Evolutionary conservation across 2,329 filamentous ascomycete genomes (phyloP).

Genomic region (Talaromyces sp.): DNA sequence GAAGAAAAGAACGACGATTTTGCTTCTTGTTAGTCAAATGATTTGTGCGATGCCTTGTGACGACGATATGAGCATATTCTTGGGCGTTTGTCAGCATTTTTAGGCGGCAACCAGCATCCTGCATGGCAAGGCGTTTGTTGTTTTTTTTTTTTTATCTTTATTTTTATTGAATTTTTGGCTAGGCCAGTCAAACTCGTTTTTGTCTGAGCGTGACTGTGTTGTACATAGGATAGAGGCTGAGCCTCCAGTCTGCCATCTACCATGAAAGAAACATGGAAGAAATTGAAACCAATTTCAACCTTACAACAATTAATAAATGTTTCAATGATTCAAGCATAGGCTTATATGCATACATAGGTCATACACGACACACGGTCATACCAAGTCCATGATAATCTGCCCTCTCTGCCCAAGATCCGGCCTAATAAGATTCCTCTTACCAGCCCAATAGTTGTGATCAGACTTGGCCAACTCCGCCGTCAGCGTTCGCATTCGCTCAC

Average conservation of each 20-base stretch:
- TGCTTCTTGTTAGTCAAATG: background rate
- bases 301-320: background rate
- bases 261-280: background rate
- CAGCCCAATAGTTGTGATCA: background rate
- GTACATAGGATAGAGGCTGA: background rate
- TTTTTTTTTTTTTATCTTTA: background rate
- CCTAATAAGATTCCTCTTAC: conserved; percentile 13
- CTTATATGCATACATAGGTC: background rate
- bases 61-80: background rate
- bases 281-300: background rate
- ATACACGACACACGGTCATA: background rate
- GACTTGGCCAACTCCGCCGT: conserved; percentile 23
- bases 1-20: background rate
- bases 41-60: background rate
- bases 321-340: background rate
- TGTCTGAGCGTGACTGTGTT: background rate
- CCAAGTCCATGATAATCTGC: conserved; percentile 23
- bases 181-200: background rate
- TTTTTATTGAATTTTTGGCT: background rate
- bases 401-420: conserved; percentile 22
- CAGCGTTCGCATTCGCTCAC: conserved; percentile 20
- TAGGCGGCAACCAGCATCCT: conserved; percentile 5
- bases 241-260: background rate
- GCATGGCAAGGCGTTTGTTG: conserved; percentile 10
- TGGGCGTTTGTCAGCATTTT: conserved; percentile 8